phyloP scores from a whole-genome alignment of 2,329 filamentous ascomycete species.

The Lachnellula hyalina region DNA sequence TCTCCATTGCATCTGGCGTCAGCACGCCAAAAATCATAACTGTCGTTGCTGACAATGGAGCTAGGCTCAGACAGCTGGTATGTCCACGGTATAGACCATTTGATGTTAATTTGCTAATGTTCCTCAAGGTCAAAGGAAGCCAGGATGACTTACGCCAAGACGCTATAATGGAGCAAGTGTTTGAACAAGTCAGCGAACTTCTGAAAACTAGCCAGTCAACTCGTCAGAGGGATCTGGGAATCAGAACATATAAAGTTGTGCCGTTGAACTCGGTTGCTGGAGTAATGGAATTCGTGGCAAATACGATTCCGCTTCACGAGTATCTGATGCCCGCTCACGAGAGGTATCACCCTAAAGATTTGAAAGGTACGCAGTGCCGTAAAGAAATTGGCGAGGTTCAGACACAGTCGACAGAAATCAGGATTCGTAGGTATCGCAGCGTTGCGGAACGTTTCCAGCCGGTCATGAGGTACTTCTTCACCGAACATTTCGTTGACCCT shows the following conservation, averaged over 20 bases:
- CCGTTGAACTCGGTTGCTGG: conserved; percentile 80
- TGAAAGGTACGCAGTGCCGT: conserved; percentile 69
- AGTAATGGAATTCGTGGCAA: conserved; percentile 93
- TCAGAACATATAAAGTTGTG: conserved; percentile 95
- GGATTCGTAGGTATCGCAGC: conserved; percentile 70
- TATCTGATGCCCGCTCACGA: conserved; percentile 89
- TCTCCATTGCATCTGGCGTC: conserved; percentile 82
- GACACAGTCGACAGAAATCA: conserved; percentile 60
- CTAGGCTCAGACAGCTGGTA: conserved; percentile 78
- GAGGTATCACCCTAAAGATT: conserved; percentile 77
- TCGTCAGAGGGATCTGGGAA: conserved; percentile 79
- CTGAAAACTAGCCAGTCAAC: conserved; percentile 82
- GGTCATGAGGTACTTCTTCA: conserved; percentile 94
- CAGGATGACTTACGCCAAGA: conserved; percentile 96
- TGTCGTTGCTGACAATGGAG: conserved; percentile 70
- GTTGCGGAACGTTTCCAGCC: conserved; percentile 81
- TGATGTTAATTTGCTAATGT: conserved; percentile 18
- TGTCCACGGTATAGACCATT: conserved; percentile 21
- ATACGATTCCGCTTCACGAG: conserved; percentile 88
- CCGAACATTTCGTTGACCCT: conserved; percentile 87
- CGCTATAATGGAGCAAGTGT: conserved; percentile 99
- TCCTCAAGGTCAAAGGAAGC: conserved; percentile 72
- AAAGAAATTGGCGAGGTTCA: conserved; percentile 74
- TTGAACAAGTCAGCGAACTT: conserved; percentile 88
- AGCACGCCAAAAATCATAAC: conserved; percentile 94